Evolutionary conservation across 2,329 filamentous ascomycete species (phyloP).

Genomic region (Pseudogymnoascus sp.): DNA sequence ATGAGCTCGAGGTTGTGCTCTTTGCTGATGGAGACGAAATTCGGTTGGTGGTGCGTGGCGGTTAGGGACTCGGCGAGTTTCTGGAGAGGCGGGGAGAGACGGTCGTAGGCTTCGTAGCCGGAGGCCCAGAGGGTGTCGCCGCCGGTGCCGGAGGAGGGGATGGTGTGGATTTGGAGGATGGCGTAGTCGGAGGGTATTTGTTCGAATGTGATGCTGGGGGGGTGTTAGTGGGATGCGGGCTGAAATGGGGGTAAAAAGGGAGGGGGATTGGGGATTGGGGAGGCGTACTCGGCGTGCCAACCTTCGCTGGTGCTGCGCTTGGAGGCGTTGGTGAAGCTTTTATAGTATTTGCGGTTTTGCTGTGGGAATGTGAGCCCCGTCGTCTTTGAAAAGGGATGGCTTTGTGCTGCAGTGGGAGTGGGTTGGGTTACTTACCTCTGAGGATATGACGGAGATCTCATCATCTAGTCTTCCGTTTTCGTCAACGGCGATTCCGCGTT

Average conservation of each 20-base stretch:
- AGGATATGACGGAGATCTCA: conserved; percentile 42
- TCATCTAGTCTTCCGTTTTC: conserved; percentile 39
- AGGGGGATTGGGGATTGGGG: too few relatives aligned
- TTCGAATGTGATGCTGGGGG: conserved; percentile 37
- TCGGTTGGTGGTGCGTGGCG: conserved; percentile 17
- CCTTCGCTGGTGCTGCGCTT: conserved; percentile 30
- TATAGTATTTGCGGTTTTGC: conserved; percentile 33
- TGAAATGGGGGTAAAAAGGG: background rate
- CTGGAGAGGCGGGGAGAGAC: conserved; percentile 12
- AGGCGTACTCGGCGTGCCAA: conserved; percentile 39
- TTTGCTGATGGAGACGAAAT: conserved; percentile 16
- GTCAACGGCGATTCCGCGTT: conserved; percentile 36
- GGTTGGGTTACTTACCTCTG: conserved; percentile 22
- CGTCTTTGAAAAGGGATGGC: background rate
- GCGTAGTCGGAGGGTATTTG: conserved; percentile 40
- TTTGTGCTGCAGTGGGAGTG: background rate
- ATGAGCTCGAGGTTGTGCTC: conserved; percentile 32
- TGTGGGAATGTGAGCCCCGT: background rate
- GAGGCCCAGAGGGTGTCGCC: conserved; percentile 40
- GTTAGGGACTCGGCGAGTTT: conserved; percentile 16
- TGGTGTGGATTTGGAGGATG: conserved; percentile 36
- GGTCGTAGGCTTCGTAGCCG: conserved; percentile 16
- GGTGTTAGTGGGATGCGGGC: background rate
- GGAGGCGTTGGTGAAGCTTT: conserved; percentile 24
- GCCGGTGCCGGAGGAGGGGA: conserved; percentile 34